These are phyloP conservation scores for Fusarium penzigii DNA, from an alignment of 2,329 filamentous ascomycete genomes.

Conservation along the genomic window DNA sequence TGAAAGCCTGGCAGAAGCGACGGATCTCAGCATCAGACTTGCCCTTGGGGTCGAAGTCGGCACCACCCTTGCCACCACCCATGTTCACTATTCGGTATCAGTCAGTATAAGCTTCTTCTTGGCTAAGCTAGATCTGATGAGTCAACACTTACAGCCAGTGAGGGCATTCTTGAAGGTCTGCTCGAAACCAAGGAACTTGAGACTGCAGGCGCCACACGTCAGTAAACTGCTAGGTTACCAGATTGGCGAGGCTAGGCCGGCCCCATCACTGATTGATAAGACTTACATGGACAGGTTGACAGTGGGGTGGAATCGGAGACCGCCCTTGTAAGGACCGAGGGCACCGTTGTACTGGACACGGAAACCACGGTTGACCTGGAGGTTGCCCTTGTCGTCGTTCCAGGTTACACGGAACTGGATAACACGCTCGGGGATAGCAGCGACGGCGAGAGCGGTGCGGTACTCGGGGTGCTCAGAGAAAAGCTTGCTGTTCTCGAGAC, in stretches of 20 bases:
- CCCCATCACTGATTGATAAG: not conserved
- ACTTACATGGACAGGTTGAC: slow-evolving; percentile 71
- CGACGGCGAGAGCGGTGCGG: slow-evolving; percentile 84
- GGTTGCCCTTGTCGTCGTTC: slow-evolving; percentile 88
- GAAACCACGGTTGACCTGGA: slow-evolving; percentile 93
- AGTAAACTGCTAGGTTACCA: slow-evolving; percentile 4
- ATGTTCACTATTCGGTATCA: slow-evolving; percentile 54
- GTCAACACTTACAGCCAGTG: slow-evolving; percentile 72
- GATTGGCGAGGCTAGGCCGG: not conserved
- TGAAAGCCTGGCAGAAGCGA: slow-evolving; percentile 94
- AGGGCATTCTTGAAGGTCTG: slow-evolving; percentile 99
- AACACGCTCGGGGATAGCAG: slow-evolving; percentile 88
- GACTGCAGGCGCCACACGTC: slow-evolving; percentile 31
- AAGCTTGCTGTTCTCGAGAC: slow-evolving; percentile 89
- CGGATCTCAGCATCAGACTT: slow-evolving; percentile 97
- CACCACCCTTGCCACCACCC: slow-evolving; percentile 96
- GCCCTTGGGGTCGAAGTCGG: slow-evolving; percentile 98
- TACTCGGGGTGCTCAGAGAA: slow-evolving; percentile 96
- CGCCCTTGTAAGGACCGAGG: slow-evolving; percentile 96
- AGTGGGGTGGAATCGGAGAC: slow-evolving; percentile 89
- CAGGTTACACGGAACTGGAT: slow-evolving; percentile 97
- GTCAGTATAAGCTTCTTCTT: slow-evolving; percentile 14
- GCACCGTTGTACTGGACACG: slow-evolving; percentile 99
- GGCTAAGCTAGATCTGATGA: not conserved
- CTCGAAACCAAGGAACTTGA: slow-evolving; percentile 99